Conservation (phyloP, 768 basidiomycete species). For the Phylloporus sp. region DNA sequence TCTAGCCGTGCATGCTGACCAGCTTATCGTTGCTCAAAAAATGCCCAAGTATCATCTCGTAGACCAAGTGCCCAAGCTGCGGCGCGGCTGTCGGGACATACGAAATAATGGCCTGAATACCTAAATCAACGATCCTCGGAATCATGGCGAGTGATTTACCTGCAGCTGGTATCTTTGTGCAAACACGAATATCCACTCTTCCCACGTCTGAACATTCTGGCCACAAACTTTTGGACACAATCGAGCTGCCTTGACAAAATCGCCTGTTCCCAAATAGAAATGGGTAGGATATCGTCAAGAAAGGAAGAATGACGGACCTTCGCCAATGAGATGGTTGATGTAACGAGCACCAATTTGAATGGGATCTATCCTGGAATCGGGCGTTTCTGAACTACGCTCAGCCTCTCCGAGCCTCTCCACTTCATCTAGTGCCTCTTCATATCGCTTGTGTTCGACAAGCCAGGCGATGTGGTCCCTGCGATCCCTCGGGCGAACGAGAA, state of each 20-base stretch:
- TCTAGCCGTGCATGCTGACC: conserved; percentile 35
- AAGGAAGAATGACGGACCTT: conserved; percentile 47
- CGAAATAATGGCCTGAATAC: conserved; percentile 73
- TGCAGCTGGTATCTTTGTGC: conserved; percentile 75
- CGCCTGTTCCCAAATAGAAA: conserved; percentile 32
- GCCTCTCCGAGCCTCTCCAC: conserved; percentile 57
- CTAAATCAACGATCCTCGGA: not conserved
- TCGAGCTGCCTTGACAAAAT: conserved; percentile 74
- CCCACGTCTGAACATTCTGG: conserved; percentile 80
- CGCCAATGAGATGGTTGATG: conserved; percentile 75
- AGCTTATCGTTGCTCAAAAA: conserved; percentile 73
- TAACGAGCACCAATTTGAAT: conserved; percentile 79
- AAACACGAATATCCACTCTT: conserved; percentile 91
- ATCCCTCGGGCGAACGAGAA: conserved; percentile 85
- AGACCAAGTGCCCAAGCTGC: conserved; percentile 76
- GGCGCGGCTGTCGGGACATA: conserved; percentile 81
- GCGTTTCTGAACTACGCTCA: conserved; percentile 27
- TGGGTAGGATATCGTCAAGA: not conserved
- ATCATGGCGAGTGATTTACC: conserved; percentile 38
- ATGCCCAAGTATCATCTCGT: conserved; percentile 92
- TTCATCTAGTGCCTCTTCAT: conserved; percentile 83
- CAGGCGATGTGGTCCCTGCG: conserved; percentile 85
- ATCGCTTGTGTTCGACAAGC: conserved; percentile 81
- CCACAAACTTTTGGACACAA: conserved; percentile 84
- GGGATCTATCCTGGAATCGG: conserved; percentile 45